phyloP scores from a whole-genome alignment of 2,329 filamentous ascomycete species.

The Domatiomyces catenatus region DNA sequence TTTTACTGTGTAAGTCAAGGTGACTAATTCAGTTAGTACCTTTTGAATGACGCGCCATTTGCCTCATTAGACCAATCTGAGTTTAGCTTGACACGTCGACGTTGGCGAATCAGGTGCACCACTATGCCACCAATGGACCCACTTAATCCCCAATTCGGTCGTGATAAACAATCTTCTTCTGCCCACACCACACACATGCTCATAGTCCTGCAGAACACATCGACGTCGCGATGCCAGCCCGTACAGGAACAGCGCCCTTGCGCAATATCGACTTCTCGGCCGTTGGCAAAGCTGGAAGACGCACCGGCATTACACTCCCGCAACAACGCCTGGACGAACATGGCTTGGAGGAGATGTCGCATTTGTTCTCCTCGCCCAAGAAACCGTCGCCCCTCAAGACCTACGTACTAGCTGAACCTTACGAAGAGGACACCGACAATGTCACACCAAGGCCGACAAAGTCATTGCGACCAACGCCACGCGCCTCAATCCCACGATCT shows the following conservation, averaged over 20 bases:
- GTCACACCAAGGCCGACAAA: background rate
- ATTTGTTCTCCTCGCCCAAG: constrained; percentile 75
- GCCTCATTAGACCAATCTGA: too few species aligned
- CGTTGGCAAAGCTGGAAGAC: constrained; percentile 41
- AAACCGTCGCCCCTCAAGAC: constrained; percentile 36
- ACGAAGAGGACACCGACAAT: constrained; percentile 28
- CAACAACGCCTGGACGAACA: constrained; percentile 78
- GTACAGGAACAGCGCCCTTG: background rate
- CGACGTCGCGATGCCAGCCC: background rate
- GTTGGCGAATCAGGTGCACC: background rate
- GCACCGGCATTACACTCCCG: constrained; percentile 71
- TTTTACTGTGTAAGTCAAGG: too few species aligned
- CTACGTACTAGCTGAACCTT: constrained; percentile 10
- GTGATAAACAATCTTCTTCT: background rate
- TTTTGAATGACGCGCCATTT: too few species aligned
- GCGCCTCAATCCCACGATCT: constrained; percentile 26
- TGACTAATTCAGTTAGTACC: too few species aligned
- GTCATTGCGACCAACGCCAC: constrained; percentile 19
- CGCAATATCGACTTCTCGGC: constrained; percentile 30
- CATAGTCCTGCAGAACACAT: background rate
- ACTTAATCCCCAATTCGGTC: background rate
- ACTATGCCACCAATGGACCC: background rate
- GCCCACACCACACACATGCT: too few species aligned
- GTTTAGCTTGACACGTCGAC: background rate
- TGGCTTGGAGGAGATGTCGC: constrained; percentile 76